phyloP scores from a whole-genome alignment of 1,284 basidiomycete genomes.

The Butyriboletus appendiculatus region DNA sequence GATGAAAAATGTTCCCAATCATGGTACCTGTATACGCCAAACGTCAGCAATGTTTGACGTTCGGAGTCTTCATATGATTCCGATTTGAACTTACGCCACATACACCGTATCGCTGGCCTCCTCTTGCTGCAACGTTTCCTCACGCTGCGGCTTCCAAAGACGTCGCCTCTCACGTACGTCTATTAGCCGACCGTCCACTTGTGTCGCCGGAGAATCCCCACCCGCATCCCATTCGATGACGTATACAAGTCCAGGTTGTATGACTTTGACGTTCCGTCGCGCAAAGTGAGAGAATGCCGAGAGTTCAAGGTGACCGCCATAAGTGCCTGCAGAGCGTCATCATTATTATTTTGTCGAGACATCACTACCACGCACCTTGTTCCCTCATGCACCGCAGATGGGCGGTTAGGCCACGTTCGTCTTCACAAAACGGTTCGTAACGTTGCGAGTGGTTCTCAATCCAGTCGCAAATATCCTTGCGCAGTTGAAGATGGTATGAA shows the following conservation, averaged over 20 bases:
- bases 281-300: slow-evolving; percentile 86
- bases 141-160: slow-evolving; percentile 30
- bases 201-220: slow-evolving; percentile 36
- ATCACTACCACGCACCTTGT: slow-evolving; percentile 52
- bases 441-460: slow-evolving; percentile 68
- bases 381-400: slow-evolving; percentile 78
- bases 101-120: slow-evolving; percentile 55
- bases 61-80: slow-evolving; percentile 13
- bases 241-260: slow-evolving; percentile 86
- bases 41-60: slow-evolving; percentile 14
- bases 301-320: slow-evolving; percentile 90
- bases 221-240: slow-evolving; percentile 76
- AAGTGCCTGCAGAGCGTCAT: slow-evolving; percentile 59
- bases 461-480: slow-evolving; percentile 82
- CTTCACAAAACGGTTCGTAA: slow-evolving; percentile 89
- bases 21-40: slow-evolving; percentile 61
- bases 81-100: slow-evolving; percentile 69
- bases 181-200: slow-evolving; percentile 26
- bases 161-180: slow-evolving; percentile 38
- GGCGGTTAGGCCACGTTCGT: slow-evolving; percentile 71
- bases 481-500: slow-evolving; percentile 66
- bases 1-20: slow-evolving; percentile 96
- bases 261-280: slow-evolving; percentile 81
- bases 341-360: too few relatives aligned
- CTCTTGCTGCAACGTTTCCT: slow-evolving; percentile 33